Evolutionary conservation across 331 rosid genomes (phyloP).

Genomic region (Cydonia oblonga): DNA sequence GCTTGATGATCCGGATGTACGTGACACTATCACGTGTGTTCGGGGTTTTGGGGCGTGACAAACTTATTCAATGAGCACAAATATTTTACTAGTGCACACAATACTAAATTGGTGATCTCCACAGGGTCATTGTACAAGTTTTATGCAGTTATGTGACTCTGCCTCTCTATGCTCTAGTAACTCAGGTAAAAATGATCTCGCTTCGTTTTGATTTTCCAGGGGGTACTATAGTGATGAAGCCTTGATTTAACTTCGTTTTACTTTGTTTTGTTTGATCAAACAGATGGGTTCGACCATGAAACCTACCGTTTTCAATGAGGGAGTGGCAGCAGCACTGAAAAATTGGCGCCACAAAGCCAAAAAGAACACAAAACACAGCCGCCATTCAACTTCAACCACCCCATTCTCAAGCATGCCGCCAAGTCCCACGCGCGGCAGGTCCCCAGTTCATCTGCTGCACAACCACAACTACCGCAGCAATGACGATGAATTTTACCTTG

Average conservation of each 20-base stretch:
- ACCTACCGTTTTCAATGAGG: conserved; percentile 52
- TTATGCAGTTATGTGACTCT: conserved; percentile 62
- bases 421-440: conserved; percentile 42
- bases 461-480: conserved; percentile 15
- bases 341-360: conserved; percentile 52
- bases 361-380: conserved; percentile 29
- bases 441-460: conserved; percentile 55
- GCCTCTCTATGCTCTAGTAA: conserved; percentile 75
- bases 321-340: conserved; percentile 51
- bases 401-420: conserved; percentile 50
- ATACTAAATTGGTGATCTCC: conserved; percentile 1
- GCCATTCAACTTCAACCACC: conserved; percentile 27
- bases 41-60: not conserved
- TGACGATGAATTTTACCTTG: conserved; percentile 15
- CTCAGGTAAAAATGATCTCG: conserved; percentile 34
- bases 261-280: not conserved
- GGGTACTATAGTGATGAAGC: not conserved
- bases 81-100: not conserved
- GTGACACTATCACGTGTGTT: not conserved
- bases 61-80: not conserved
- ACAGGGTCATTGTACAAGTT: conserved; percentile 46
- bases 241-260: not conserved
- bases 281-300: conserved; percentile 86
- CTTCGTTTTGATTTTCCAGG: not conserved
- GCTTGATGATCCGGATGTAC: not conserved